Evolutionary conservation across 495 filamentous ascomycete species (phyloP).

Genomic region (Pyrenula massariospora): DNA sequence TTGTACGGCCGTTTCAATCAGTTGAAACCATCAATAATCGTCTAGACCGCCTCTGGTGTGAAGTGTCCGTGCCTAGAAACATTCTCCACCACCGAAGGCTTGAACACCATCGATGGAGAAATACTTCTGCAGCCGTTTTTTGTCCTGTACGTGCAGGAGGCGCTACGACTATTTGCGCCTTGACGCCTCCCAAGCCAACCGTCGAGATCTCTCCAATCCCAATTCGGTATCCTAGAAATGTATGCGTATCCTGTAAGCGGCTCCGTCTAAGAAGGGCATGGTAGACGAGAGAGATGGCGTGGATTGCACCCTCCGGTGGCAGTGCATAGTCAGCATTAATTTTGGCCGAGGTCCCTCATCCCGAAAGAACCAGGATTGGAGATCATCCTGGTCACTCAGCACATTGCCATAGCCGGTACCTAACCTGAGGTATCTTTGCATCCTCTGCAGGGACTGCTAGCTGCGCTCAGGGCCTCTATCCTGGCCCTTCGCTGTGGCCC

Average conservation of each 20-base stretch:
- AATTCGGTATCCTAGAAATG: slow-evolving; percentile 9
- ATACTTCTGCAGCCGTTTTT: background rate
- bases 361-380: too few species aligned
- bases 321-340: too few species aligned
- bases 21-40: background rate
- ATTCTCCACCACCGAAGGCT: background rate
- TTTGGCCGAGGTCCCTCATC: too few species aligned
- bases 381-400: too few species aligned
- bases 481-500: too few species aligned
- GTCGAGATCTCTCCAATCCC: background rate
- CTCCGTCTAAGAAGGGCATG: background rate
- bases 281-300: too few species aligned
- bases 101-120: background rate
- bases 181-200: background rate
- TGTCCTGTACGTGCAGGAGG: background rate
- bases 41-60: too few species aligned
- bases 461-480: too few species aligned
- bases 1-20: background rate
- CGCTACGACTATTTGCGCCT: background rate
- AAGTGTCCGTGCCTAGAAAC: background rate
- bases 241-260: background rate
- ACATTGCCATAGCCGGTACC: too few species aligned
- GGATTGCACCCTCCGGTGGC: too few species aligned
- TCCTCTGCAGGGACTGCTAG: too few species aligned
- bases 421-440: too few species aligned